Evolutionary conservation across 164 flowering plant species (phyloP), one percentile per base, ranked within the genome.

Genomic region (Annona squamosa): DNA sequence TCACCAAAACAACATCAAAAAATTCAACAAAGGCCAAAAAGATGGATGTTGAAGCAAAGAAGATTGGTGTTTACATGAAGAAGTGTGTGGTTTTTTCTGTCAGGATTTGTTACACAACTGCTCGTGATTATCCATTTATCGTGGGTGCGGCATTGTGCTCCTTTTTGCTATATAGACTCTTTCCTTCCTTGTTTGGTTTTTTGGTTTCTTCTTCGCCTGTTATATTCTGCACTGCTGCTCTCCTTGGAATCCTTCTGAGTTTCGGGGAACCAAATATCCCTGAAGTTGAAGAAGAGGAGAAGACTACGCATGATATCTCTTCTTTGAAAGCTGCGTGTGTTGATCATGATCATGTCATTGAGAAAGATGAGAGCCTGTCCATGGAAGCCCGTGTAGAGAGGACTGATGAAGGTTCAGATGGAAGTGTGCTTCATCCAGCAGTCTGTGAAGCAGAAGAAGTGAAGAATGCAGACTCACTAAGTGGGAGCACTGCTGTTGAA

Each of bases 211-310:
- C 89, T 48, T 94, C 91, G 45, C 97, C 99, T 81, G 89, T 92
- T 76, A 79, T 94, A 79, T 79, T 90, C 48, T 91, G 91, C 75
- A 90, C 99, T 76, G 90, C 90, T 79, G 76, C 86, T 82, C 85
- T 94, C 78, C 94, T 94, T 73, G 97, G 97, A 18, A 84, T 89
- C 72, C 87, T 94, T 44, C 82, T 94, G 85, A 92, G 91, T 83
- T 90, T 84, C 71, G 99, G 97, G 59, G 77, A 90, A 46, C 84
- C 88, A 0, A 79, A 86, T 70, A 79, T 86, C 70, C 91, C 93
- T 5, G 86, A 89, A 75, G 74, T 85, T 63, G 87, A 86, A 67
- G 77, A 59, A 46, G 75, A 79, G 59, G 79, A 78, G 56, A 81
- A 75, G 56, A 74, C 57, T 48, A 76, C 48, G 13, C 84, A 75